A percentile compares a stretch with the other conserved stretches of the same genome.
These are phyloP conservation scores for Ettlia oleoabundans DNA, from an alignment of 139 green algal species.

Conservation along the genomic window DNA sequence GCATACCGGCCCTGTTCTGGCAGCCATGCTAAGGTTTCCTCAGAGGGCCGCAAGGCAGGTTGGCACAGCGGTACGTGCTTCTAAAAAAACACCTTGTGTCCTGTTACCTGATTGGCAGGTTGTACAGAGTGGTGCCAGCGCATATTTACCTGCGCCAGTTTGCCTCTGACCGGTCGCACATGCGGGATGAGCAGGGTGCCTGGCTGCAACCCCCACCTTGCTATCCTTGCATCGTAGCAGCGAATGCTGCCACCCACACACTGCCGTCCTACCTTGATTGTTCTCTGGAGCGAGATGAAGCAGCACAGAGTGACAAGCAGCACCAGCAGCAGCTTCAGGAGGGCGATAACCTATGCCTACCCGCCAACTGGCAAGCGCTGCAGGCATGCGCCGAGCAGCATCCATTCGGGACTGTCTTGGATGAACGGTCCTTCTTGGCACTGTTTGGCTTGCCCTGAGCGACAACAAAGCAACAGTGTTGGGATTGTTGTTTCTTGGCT, in stretches of 20 bases:
- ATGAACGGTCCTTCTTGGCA: background rate
- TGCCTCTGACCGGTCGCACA: slow-evolving; percentile 58
- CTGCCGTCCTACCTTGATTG: background rate
- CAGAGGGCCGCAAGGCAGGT: too few species aligned
- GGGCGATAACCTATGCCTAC: background rate
- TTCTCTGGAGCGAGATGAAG: background rate
- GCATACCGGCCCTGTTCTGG: background rate
- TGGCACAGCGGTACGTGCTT: background rate
- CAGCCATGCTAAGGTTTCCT: background rate
- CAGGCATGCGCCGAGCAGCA: background rate
- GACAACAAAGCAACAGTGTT: too few species aligned
- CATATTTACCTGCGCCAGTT: slow-evolving; percentile 44
- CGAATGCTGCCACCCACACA: background rate
- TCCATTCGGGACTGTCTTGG: background rate
- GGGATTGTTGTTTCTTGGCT: background rate
- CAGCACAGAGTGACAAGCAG: background rate
- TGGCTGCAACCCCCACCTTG: slow-evolving; percentile 52
- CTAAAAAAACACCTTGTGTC: background rate
- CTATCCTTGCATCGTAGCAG: slow-evolving; percentile 41
- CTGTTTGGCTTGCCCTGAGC: background rate
- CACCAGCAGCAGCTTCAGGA: background rate
- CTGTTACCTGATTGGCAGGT: slow-evolving; percentile 21
- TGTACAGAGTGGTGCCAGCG: slow-evolving; percentile 45
- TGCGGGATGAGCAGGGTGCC: slow-evolving; percentile 29
- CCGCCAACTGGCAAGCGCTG: too few species aligned